phyloP scores from a whole-genome alignment of 2,329 filamentous ascomycete genomes.

The Alternaria tenuissima region DNA sequence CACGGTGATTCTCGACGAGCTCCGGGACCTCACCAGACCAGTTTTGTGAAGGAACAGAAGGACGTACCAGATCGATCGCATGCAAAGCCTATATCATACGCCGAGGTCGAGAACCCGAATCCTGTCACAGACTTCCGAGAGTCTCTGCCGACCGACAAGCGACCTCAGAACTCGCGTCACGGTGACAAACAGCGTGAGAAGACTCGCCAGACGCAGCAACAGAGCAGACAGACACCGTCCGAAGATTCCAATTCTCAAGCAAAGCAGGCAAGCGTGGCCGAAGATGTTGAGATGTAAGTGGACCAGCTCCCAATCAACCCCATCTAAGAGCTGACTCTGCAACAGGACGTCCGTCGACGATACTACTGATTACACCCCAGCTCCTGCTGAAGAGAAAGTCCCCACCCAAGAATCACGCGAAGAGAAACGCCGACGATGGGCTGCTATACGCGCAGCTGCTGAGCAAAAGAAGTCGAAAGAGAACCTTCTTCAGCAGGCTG shows the following conservation, averaged over 20 bases:
- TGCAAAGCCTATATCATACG: constrained; percentile 41
- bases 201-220: constrained; percentile 11
- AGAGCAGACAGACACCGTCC: constrained; percentile 14
- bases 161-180: constrained; percentile 10
- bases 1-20: constrained; percentile 68
- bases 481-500: constrained; percentile 73
- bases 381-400: constrained; percentile 34
- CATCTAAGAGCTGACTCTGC: constrained; percentile 15
- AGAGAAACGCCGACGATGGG: constrained; percentile 46
- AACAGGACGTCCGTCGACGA: constrained; percentile 27
- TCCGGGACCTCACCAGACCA: constrained; percentile 36
- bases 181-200: constrained; percentile 5
- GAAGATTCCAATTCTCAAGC: constrained; percentile 5
- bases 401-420: constrained; percentile 44
- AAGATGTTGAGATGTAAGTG: constrained; percentile 33
- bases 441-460: constrained; percentile 44
- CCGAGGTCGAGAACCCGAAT: constrained; percentile 56
- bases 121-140: constrained; percentile 31
- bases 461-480: constrained; percentile 63
- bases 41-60: constrained; percentile 19
- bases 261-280: constrained; percentile 12
- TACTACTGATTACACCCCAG: constrained; percentile 29
- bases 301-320: not conserved
- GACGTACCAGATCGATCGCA: constrained; percentile 21
- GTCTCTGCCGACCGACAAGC: constrained; percentile 16